Conservation (phyloP, 2,329 filamentous ascomycete genomes). For the Thelonectria olida region DNA sequence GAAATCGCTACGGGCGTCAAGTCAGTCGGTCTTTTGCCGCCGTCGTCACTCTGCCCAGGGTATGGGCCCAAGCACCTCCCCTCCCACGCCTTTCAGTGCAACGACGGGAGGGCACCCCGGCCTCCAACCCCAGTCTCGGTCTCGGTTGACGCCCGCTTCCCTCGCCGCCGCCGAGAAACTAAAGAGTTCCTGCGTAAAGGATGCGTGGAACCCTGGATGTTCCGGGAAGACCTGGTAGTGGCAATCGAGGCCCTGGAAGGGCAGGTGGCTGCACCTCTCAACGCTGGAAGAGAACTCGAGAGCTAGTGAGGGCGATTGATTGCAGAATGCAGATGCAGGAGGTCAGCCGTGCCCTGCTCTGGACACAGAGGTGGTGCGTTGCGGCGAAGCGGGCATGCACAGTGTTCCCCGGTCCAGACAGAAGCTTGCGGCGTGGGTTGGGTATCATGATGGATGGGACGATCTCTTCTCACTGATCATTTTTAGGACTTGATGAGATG, state of each 20-base stretch:
- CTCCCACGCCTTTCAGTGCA: slow-evolving; percentile 4
- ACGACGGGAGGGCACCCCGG: slow-evolving; percentile 17
- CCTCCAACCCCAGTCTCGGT: slow-evolving; percentile 15
- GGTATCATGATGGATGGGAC: slow-evolving; percentile 19
- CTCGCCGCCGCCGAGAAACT: slow-evolving; percentile 22
- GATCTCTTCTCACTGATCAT: slow-evolving; percentile 6
- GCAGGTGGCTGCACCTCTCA: too few species aligned
- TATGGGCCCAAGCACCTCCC: slow-evolving; percentile 6
- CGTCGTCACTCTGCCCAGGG: slow-evolving; percentile 21
- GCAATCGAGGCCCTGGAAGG: too few species aligned
- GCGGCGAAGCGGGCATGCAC: slow-evolving; percentile 15
- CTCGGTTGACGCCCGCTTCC: slow-evolving; percentile 18
- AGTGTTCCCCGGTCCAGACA: slow-evolving; percentile 7
- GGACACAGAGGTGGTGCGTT: slow-evolving; percentile 6
- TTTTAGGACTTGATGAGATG: neutral
- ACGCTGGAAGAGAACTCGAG: slow-evolving; percentile 5
- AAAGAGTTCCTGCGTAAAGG: slow-evolving; percentile 35
- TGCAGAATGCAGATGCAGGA: slow-evolving; percentile 7
- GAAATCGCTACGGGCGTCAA: slow-evolving; percentile 20
- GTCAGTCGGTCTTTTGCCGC: slow-evolving; percentile 18
- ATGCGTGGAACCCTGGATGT: slow-evolving; percentile 32
- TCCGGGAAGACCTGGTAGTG: slow-evolving; percentile 6
- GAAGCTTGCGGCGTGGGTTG: slow-evolving; percentile 22
- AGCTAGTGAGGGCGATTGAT: neutral
- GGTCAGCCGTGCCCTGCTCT: neutral